These are phyloP conservation scores for Cryptosporidium canis DNA, from an alignment of 169 alveolate genomes.

Conservation along the genomic window DNA sequence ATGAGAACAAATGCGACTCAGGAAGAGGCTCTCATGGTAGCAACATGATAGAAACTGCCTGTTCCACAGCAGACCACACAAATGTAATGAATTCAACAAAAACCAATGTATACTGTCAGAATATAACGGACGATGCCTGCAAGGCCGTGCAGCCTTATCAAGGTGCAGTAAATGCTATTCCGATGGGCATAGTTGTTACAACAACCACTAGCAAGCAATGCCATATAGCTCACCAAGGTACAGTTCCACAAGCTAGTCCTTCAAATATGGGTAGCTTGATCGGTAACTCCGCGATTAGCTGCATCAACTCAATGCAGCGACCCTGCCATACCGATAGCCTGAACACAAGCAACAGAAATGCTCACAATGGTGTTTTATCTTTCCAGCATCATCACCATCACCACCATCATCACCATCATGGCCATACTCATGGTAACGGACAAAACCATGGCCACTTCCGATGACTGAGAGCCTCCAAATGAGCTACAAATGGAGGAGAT, in stretches of 20 bases:
- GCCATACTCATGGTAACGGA: slow-evolving; percentile 15
- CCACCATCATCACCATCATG: slow-evolving; percentile 59
- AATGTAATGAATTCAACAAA: neutral
- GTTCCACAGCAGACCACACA: slow-evolving; percentile 4
- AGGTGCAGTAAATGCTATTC: neutral
- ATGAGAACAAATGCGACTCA: neutral
- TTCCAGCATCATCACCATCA: slow-evolving; percentile 23
- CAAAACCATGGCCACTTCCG: slow-evolving; percentile 11
- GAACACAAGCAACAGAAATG: neutral
- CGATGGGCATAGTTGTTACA: slow-evolving; percentile 53
- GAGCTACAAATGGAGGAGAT: neutral
- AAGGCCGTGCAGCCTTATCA: slow-evolving; percentile 7
- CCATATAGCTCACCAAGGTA: slow-evolving; percentile 14
- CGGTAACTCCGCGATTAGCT: neutral
- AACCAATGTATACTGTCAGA: neutral
- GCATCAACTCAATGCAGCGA: neutral
- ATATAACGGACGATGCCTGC: neutral
- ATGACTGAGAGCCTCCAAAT: neutral
- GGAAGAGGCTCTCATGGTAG: neutral
- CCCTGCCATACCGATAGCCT: neutral
- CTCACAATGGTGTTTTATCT: neutral
- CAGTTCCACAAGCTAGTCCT: neutral
- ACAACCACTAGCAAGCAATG: slow-evolving; percentile 65
- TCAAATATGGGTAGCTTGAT: neutral
- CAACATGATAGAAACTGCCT: neutral